Percentiles rank a stretch among this genome's conserved stretches.
These are phyloP conservation scores for Gryganskiella cystojenkinii DNA, from an alignment of 192 early-diverging fungal genomes.

Conservation along the genomic window DNA sequence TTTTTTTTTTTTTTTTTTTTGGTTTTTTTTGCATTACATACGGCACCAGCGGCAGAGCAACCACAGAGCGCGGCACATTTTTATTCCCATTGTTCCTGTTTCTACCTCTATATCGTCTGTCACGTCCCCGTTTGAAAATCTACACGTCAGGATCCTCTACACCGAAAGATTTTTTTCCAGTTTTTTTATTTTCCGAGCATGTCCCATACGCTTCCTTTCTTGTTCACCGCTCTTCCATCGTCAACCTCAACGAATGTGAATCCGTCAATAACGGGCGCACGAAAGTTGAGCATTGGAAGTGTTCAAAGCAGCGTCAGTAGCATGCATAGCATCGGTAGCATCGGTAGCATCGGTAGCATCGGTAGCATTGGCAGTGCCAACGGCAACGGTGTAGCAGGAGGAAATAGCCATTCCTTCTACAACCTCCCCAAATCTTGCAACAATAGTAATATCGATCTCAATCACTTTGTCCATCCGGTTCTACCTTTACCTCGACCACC, in stretches of 20 bases:
- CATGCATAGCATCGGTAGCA: slow-evolving; percentile 8
- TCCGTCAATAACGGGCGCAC: background rate
- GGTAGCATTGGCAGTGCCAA: background rate
- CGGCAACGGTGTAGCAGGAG: background rate
- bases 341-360: slow-evolving; percentile 2
- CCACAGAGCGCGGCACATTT: background rate
- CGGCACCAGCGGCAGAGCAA: background rate
- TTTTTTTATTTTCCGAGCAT: slow-evolving; percentile 6
- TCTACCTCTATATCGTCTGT: background rate
- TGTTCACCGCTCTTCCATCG: slow-evolving; percentile 35
- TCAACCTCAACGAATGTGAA: background rate
- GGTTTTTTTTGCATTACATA: no score
- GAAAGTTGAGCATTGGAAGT: slow-evolving; percentile 17
- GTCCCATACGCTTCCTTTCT: slow-evolving; percentile 23
- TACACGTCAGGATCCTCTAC: background rate
- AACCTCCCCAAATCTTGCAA: slow-evolving; percentile 40
- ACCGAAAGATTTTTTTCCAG: background rate
- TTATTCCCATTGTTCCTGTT: background rate
- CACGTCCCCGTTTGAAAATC: background rate
- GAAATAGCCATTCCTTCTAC: slow-evolving; percentile 21
- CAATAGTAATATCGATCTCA: slow-evolving; percentile 37
- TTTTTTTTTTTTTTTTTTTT: no score
- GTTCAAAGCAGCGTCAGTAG: slow-evolving; percentile 17
- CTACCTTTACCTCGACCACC: slow-evolving; percentile 15
- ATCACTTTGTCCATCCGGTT: slow-evolving; percentile 10